phyloP scores from a whole-genome alignment of 2,329 filamentous ascomycete species.

The Phoma sp. region DNA sequence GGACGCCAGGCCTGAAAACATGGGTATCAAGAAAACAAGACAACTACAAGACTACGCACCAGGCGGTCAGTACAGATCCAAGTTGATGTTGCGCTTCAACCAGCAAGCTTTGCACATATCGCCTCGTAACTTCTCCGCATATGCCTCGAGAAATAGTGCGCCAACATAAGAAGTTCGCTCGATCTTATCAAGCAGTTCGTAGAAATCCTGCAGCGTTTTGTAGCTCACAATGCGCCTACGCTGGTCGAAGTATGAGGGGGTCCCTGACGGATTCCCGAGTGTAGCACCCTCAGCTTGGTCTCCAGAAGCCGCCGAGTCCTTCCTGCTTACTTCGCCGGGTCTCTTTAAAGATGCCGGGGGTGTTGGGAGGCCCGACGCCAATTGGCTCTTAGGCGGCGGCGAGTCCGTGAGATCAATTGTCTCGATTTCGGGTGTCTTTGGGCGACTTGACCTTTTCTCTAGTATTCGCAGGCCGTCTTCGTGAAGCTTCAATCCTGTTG shows the following conservation, averaged over 20 bases:
- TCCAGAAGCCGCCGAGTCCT: background rate
- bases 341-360: background rate
- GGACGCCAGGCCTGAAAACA: background rate
- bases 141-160: constrained; percentile 32
- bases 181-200: constrained; percentile 35
- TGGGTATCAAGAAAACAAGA: background rate
- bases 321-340: background rate
- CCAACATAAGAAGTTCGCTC: constrained; percentile 27
- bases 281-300: background rate
- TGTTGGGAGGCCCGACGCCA: background rate
- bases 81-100: constrained; percentile 25
- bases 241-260: background rate
- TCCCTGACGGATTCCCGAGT: background rate
- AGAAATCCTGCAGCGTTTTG: constrained; percentile 35
- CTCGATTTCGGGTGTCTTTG: constrained; percentile 6
- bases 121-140: constrained; percentile 32
- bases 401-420: constrained; percentile 1
- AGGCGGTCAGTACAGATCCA: constrained; percentile 3
- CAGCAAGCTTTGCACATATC: constrained; percentile 36
- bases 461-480: background rate
- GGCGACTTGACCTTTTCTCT: background rate
- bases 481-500: background rate
- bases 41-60: background rate
- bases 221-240: constrained; percentile 23
- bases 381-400: background rate